Conservation (phyloP, 257 asterid genomes). For the Solanum appendiculatum region DNA sequence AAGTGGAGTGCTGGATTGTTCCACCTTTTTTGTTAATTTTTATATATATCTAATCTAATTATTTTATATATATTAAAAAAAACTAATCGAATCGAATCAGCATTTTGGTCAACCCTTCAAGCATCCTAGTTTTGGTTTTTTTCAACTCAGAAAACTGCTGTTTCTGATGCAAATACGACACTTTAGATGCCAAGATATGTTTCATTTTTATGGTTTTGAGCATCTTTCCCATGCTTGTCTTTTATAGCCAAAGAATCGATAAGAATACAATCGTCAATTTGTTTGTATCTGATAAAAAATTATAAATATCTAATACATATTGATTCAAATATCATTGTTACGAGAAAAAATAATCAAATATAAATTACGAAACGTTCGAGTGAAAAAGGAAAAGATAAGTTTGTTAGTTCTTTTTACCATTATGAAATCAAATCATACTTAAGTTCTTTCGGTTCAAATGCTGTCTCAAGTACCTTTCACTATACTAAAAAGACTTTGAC, state of each 20-base stretch:
- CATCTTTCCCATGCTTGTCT: background rate
- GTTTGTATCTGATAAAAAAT: background rate
- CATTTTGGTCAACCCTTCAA: constrained; percentile 36
- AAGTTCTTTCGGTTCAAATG: background rate
- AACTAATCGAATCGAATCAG: background rate
- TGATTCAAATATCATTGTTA: background rate
- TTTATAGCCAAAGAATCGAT: background rate
- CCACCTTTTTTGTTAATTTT: background rate
- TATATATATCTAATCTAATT: background rate
- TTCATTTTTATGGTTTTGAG: background rate
- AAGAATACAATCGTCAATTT: background rate
- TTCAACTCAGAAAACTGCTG: background rate
- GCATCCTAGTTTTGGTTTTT: background rate
- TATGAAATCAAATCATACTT: background rate
- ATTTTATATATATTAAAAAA: background rate
- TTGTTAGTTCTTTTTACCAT: background rate
- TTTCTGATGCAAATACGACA: constrained; percentile 1
- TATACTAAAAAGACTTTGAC: background rate
- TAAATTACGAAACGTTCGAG: background rate
- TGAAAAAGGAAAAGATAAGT: background rate
- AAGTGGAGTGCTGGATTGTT: constrained; percentile 19
- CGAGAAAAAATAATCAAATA: background rate
- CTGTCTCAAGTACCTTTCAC: background rate
- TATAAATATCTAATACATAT: background rate
- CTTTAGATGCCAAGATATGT: background rate